Percentiles rank a stretch among this genome's conserved stretches.
Conservation (phyloP, 2,329 filamentous ascomycete genomes). For the Penicillium sp. region DNA sequence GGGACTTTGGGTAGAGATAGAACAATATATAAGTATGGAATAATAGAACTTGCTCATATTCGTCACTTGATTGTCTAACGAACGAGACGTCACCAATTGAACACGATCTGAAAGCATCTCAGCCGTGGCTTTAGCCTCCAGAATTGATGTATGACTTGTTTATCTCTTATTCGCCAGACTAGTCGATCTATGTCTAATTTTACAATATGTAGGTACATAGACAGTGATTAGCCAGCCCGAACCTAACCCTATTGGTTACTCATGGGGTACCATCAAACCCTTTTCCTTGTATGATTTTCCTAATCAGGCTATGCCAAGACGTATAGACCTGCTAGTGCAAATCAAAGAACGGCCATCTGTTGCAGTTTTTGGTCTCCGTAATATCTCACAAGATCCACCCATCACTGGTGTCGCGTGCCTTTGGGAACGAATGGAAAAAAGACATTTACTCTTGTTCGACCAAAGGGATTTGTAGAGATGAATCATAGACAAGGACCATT, state of each 20-base stretch:
- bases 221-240: too few species aligned
- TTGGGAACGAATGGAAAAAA: not conserved
- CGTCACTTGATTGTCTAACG: not conserved
- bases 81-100: not conserved
- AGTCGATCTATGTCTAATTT: not conserved
- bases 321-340: not conserved
- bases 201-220: not conserved
- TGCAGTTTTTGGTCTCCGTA: not conserved
- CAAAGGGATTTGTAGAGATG: not conserved
- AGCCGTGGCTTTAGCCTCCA: not conserved
- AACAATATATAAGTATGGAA: not conserved
- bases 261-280: too few species aligned
- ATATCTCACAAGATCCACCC: not conserved
- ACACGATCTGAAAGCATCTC: not conserved
- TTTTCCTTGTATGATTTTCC: too few species aligned
- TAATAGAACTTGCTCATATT: not conserved
- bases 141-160: not conserved
- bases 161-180: not conserved
- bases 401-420: too few species aligned
- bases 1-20: not conserved
- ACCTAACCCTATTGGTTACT: too few species aligned
- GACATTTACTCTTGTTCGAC: not conserved
- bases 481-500: not conserved
- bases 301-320: too few species aligned
- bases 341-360: not conserved